Base-by-base conservation (phyloP, 495 filamentous ascomycete species). In the Aspergillus saccharolyticus region DNA sequence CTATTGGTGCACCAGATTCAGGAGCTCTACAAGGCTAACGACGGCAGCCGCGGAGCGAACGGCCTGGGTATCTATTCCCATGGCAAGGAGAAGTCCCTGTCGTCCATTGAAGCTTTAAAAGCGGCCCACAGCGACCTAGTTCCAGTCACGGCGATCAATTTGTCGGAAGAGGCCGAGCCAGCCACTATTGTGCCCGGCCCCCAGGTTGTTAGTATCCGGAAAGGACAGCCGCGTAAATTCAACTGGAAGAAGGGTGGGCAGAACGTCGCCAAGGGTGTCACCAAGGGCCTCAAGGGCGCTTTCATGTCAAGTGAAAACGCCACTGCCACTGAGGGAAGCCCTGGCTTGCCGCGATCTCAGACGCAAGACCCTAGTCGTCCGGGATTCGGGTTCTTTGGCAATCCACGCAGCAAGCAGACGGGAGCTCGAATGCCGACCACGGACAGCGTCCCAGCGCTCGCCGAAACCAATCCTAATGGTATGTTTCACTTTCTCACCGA, bases 241-340 rank as follows among this genome's bases (percentile, higher is more conserved):
- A 95, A 94, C 73, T 97, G 94, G 93, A 96, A 96, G 80, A 96
- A 95, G 70, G 91, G 91, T 24, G 89, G 90, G 21, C 90, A 95
- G 70, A 88, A 87, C 43, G 86, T 97, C 53, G 91, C 91, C 39
- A 96, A 97, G 74, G 92, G 91, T 60, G 89, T 96, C 51, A 85
- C 87, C 44, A 97, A 97, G 74, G 91, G 91, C 42, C 83, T 96
- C 64, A 96, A 95, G 66, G 87, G 88, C 39, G 89, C 90, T 1
- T 87, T 83, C 74, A 85, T 72, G 71, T 84, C 69, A 58, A 81
- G 69, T 68, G 82, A 72, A 30, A 71, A 66, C 54, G 66, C 72
- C 52, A 54, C 64, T 53, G 65, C 69, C 56, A 47, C 65, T 52
- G 69, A 75, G 45, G 56, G 74, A n/a, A 67, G 72, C 58, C 72